Evolutionary conservation across 139 green algal species (phyloP), one percentile per base, ranked within the genome.

Genomic region (Chlamydomonas sp.): DNA sequence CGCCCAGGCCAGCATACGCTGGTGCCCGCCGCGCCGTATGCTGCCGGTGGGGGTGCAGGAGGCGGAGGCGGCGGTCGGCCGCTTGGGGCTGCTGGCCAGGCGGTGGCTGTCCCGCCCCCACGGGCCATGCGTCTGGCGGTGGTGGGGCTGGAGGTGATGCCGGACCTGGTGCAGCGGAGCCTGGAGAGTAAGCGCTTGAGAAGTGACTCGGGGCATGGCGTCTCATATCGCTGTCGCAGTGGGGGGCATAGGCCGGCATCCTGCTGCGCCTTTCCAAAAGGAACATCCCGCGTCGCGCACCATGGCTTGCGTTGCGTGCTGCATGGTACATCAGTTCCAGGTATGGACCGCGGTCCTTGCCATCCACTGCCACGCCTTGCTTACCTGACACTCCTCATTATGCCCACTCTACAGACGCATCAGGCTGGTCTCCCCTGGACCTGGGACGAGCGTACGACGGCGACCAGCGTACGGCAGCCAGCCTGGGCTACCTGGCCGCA

Each of bases 401-500:
- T 49, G 4, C 71, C 15, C 15, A 14, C 71, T 1, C 14, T 17
- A 9, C 63, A 83, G 79, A 49, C 17, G 17, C 79, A 14, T 10
- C 60, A 57, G 17, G 9, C 69, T 86, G 80, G 80, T 78, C 80
- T 1, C 68, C 80, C 2, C 80, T 86, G 80, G 80, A 78, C 58
- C 69, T 86, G 58, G 80, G 80, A 5, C 82, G 61, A 2, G 31
- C 67, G 0, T 79, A 80, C 69, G 91, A 94, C 78, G 90, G 93
- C 57, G 90, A 94, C 63, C 84, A 90, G 49, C 77, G 93, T 57
- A 87, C 92, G 60, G 87, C 88, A 74, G 92, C 93, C 16, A 90
- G 91, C 0, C 91, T 97, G 18, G 95, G 95, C 0, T 96, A 97
- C 71, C 89, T 95, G 17, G 94, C 95, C 0, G 90, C 94, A 18